Evolutionary conservation across 192 early-diverging fungal species (phyloP), one percentile per base, ranked within the genome.

Genomic region (Linnemannia hyalina): DNA sequence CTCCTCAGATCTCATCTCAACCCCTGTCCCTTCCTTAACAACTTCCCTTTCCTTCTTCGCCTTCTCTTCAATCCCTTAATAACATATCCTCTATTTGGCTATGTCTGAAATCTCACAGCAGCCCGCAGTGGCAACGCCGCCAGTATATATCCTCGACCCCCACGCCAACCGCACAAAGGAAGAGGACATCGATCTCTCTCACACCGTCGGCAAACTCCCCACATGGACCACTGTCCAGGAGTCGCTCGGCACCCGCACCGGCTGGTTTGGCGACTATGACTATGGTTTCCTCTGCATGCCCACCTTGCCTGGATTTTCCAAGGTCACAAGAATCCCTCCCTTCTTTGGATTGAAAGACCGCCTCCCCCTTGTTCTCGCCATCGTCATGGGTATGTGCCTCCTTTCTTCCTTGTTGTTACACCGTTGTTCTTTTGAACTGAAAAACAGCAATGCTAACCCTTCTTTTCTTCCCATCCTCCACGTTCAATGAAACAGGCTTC

Each of bases 191-290:
- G 84, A 86, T 75, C 84, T 86, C 68, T 86, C 84, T 4, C 84
- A 86, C 68, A 86, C 84, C 3, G 68, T 70, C 26, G 78, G 79
- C 23, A 86, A 77, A 46, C 0, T 81, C 0, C 84, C 84, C n/a
- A 78, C 75, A 15, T 86, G 84, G 84, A 57, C 77, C 29, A 81
- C 78, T 6, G 60, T 86, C 47, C 84, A 81, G 63, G 29, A 86
- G 4, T 80, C 84, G 0, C 23, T 86, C 9, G 80, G 84, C 38
- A 88, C 89, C 0, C 63, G 74, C 38, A 69, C 49, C 32, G 86
- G 89, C 23, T 90, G 90, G 90, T 60, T 91, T n/a, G 90, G 90
- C 4, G 89, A 91, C 47, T 91, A 89, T 41, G 89, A 91, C 57
- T 91, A 89, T 76, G 82, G 89, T 1, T 91, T 85, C 32, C 88